phyloP scores from a whole-genome alignment of 805 yeast species.

The Starmerella davenportii region DNA sequence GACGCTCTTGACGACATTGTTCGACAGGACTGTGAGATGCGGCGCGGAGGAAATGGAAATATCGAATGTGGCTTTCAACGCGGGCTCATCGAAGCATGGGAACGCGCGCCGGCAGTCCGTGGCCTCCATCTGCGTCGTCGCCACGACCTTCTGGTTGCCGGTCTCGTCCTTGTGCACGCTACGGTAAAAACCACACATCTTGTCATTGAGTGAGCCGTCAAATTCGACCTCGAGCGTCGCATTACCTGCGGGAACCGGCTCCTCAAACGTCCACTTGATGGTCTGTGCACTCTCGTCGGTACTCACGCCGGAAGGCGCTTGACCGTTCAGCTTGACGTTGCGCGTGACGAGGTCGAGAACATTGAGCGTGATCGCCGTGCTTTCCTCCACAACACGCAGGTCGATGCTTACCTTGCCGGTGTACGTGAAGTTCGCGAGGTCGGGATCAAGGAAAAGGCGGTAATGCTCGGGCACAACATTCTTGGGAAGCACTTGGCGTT shows the following conservation, averaged over 20 bases:
- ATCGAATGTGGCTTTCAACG: slow-evolving; percentile 47
- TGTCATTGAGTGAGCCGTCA: slow-evolving; percentile 42
- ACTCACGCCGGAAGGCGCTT: slow-evolving; percentile 20
- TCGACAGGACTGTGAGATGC: slow-evolving; percentile 42
- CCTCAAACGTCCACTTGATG: slow-evolving; percentile 39
- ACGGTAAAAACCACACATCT: slow-evolving; percentile 61
- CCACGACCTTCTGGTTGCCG: slow-evolving; percentile 39
- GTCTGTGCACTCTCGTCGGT: slow-evolving; percentile 36
- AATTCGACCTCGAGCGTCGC: slow-evolving; percentile 39
- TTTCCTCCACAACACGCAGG: slow-evolving; percentile 28
- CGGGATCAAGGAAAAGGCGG: slow-evolving; percentile 47
- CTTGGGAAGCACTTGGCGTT: slow-evolving; percentile 35
- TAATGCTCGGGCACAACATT: slow-evolving; percentile 61
- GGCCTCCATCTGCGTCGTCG: slow-evolving; percentile 58
- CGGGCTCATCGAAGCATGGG: slow-evolving; percentile 62
- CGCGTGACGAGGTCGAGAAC: slow-evolving; percentile 44
- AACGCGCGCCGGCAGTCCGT: slow-evolving; percentile 64
- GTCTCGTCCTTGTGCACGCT: slow-evolving; percentile 37
- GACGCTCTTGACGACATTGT: slow-evolving; percentile 39
- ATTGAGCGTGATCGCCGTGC: slow-evolving; percentile 38
- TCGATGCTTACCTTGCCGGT: slow-evolving; percentile 26
- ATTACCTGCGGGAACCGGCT: slow-evolving; percentile 23
- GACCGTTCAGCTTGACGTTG: slow-evolving; percentile 18
- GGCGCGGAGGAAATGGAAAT: slow-evolving; percentile 37
- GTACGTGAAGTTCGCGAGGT: slow-evolving; percentile 27